Conservation (phyloP, 495 filamentous ascomycete genomes). For the Polyplosphaeria fusca region DNA sequence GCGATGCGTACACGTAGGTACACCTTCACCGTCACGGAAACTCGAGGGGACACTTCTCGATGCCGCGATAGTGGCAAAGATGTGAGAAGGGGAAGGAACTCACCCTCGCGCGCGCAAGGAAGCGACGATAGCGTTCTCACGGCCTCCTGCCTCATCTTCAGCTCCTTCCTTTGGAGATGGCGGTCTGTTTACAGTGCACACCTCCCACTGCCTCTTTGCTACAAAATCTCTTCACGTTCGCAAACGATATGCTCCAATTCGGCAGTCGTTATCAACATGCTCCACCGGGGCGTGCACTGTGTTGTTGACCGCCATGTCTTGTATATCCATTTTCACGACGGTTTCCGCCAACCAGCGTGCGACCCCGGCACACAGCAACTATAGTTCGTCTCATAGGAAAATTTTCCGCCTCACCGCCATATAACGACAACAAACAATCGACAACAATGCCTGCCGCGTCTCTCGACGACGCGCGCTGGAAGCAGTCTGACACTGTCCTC, state of each 20-base stretch:
- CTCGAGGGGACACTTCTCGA: too few relatives aligned
- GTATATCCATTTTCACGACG: constrained; percentile 2
- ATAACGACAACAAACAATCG: constrained; percentile 17
- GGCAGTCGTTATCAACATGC: constrained; percentile 6
- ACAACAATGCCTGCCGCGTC: constrained; percentile 27
- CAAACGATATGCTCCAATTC: constrained; percentile 7
- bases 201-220: too few relatives aligned
- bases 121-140: background rate
- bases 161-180: too few relatives aligned
- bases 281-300: constrained; percentile 4
- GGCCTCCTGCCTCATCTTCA: too few relatives aligned
- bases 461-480: constrained; percentile 27
- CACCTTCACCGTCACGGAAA: too few relatives aligned
- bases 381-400: constrained; percentile 9
- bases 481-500: constrained; percentile 30
- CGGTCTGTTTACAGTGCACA: too few relatives aligned
- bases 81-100: background rate
- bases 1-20: background rate
- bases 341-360: constrained; percentile 22
- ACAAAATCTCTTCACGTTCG: too few relatives aligned
- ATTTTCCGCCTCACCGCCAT: constrained; percentile 30
- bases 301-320: constrained; percentile 24
- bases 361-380: constrained; percentile 4
- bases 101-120: background rate
- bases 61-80: background rate